Evolutionary conservation across 2,329 filamentous ascomycete genomes (phyloP), one percentile per base, ranked within the genome.

Genomic region (Dactylellina sp.): DNA sequence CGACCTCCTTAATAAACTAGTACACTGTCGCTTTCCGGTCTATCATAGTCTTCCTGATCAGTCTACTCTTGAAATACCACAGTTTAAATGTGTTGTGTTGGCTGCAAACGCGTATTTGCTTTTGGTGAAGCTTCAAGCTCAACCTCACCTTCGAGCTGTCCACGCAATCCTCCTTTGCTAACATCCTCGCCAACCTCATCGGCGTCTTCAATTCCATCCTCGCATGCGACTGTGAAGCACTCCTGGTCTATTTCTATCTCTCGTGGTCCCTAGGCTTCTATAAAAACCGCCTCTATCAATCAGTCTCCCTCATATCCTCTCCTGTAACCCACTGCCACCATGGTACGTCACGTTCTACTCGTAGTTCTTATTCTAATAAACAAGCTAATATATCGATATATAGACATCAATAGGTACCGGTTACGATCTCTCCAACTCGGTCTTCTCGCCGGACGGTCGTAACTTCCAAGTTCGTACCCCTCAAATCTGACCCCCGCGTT

Each of bases 381-480:
- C 0, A 35, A 59, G 39, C 68, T 72, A 50, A 72, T 39, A 22
- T 20, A 24, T 18, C 18, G 18, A 14, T 39, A 20, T 46, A 25
- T 75, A 99, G 95, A 99, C 95, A 81, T 99, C 95, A 81, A 99
- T 99, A 91, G 95, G 95, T 81, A 99, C 95, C 80, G 95, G 95
- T 81, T 99, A 99, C 85, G 95, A 99, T 88, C 90, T 99, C 80
- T 92, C 92, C 82, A 99, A 99, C 88, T 98, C 95, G 81, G 96
- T 98, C 85, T 99, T 98, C 87, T 98, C 95, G 53, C 95, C 95
- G 78, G 95, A 99, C 84, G 95, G 95, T 81, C 91, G 95, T 79
- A 99, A 99, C 83, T 99, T 99, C 83, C 95, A 99, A 84, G 92
- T 96, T 81, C 76, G 63, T 63, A 40, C 37, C 53, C 63, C 25